A percentile compares a stretch with the other conserved stretches of the same genome.
These are phyloP conservation scores for Vanrija sp. DNA, from an alignment of 1,284 basidiomycete genomes.

Conservation along the genomic window DNA sequence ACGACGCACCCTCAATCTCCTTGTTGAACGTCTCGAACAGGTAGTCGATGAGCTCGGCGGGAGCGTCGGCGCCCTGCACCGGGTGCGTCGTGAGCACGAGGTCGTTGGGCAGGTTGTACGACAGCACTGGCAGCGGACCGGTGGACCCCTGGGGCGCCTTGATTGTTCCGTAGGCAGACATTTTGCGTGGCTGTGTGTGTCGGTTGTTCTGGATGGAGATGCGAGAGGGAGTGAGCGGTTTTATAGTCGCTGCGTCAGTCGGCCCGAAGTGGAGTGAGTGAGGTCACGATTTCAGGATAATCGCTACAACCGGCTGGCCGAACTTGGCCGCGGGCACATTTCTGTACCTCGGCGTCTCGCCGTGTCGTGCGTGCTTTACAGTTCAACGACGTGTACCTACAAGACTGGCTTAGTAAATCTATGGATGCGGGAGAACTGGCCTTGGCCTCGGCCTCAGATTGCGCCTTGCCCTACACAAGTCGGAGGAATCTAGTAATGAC, in stretches of 20 bases:
- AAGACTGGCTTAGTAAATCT: too few relatives aligned
- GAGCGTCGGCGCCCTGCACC: slow-evolving; percentile 56
- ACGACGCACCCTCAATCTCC: slow-evolving; percentile 59
- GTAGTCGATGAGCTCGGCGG: slow-evolving; percentile 58
- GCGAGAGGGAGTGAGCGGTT: background rate
- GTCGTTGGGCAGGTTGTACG: slow-evolving; percentile 34
- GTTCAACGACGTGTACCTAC: too few relatives aligned
- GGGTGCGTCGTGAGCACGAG: slow-evolving; percentile 59
- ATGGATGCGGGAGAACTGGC: too few relatives aligned
- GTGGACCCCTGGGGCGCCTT: slow-evolving; percentile 24
- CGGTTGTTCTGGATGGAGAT: background rate
- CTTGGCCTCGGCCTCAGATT: too few relatives aligned
- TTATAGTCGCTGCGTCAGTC: background rate
- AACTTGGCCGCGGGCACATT: slow-evolving; percentile 2
- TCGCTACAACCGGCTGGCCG: background rate
- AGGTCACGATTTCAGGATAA: background rate
- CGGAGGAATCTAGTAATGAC: too few relatives aligned
- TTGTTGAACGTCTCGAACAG: slow-evolving; percentile 64
- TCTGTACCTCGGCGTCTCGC: too few relatives aligned
- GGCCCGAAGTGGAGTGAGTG: too few relatives aligned
- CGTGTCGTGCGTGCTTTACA: too few relatives aligned
- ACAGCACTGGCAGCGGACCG: slow-evolving; percentile 45
- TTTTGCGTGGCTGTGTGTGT: background rate
- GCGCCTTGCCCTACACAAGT: too few relatives aligned
- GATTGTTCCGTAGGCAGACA: slow-evolving; percentile 54